Percentiles rank a stretch among this genome's conserved stretches.
Evolutionary conservation across 495 filamentous ascomycete species (phyloP).

Genomic region (Neurospora sp.): DNA sequence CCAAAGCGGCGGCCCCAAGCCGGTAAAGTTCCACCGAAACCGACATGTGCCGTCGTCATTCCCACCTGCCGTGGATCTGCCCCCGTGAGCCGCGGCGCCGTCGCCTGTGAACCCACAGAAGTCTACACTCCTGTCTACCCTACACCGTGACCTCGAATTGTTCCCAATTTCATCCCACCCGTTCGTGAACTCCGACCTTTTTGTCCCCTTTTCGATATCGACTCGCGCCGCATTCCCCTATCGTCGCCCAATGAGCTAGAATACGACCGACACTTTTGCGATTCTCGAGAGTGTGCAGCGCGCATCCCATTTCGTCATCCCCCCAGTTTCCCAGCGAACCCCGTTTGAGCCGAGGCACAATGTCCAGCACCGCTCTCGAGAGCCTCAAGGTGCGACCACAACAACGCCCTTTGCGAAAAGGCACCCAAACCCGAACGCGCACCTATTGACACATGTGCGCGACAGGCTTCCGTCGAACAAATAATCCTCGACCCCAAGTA

Average conservation of each 20-base stretch:
- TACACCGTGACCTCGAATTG: not conserved
- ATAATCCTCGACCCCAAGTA: conserved; percentile 74
- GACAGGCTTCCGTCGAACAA: conserved; percentile 45
- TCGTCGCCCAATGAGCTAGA: not conserved
- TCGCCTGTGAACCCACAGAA: not conserved
- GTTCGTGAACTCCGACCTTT: not conserved
- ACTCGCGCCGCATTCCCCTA: not conserved
- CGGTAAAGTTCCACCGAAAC: not conserved
- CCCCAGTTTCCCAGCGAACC: not conserved
- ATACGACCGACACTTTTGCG: not conserved
- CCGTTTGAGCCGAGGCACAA: conserved; percentile 24
- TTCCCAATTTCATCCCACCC: not conserved
- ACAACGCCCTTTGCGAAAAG: not conserved
- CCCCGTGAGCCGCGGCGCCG: not conserved
- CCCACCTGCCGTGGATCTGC: not conserved
- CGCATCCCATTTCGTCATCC: not conserved
- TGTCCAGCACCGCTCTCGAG: conserved; percentile 20
- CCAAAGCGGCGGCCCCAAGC: not conserved
- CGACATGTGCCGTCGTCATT: not conserved
- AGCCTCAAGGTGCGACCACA: conserved; percentile 23
- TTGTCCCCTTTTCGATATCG: not conserved
- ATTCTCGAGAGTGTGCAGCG: not conserved
- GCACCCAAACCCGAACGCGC: not conserved
- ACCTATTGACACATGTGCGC: conserved; percentile 6
- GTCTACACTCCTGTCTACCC: not conserved